Evolutionary conservation across 2,329 filamentous ascomycete genomes (phyloP).

Genomic region (Colletotrichum incanum): DNA sequence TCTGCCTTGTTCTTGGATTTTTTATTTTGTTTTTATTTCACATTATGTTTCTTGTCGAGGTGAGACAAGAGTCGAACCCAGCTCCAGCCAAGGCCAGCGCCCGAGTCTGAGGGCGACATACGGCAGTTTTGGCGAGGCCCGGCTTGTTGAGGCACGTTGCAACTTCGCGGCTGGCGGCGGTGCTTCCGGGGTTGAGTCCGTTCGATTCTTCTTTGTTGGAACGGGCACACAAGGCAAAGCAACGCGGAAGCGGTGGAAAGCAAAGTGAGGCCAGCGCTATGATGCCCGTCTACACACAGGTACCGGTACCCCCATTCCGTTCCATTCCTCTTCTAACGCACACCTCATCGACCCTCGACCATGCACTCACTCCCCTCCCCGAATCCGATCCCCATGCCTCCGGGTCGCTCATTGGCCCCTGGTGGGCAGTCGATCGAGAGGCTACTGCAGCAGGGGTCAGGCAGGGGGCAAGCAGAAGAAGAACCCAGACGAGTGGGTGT

Average conservation of each 20-base stretch:
- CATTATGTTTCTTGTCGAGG: conserved; percentile 17
- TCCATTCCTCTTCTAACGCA: neutral
- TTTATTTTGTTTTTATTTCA: conserved; percentile 9
- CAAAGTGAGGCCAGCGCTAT: conserved; percentile 29
- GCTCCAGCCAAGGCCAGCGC: conserved; percentile 18
- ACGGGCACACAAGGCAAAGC: neutral
- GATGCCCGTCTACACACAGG: conserved; percentile 26
- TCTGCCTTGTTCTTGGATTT: neutral
- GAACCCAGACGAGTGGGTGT: conserved; percentile 39
- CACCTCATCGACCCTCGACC: conserved; percentile 1
- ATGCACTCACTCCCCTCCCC: neutral
- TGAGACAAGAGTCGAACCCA: conserved; percentile 34
- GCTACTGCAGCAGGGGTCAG: conserved; percentile 37
- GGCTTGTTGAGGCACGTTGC: conserved; percentile 39
- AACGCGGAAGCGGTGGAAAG: neutral
- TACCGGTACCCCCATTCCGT: neutral
- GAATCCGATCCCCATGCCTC: conserved; percentile 10
- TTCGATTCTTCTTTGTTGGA: conserved; percentile 26
- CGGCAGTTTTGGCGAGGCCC: conserved; percentile 6
- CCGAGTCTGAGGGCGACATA: conserved; percentile 33
- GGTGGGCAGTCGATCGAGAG: conserved; percentile 36
- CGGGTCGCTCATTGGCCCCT: conserved; percentile 32
- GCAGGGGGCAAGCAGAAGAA: conserved; percentile 34
- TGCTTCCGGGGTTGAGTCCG: conserved; percentile 14
- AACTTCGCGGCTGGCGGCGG: conserved; percentile 34